phyloP scores from a whole-genome alignment of 768 basidiomycete species.

The Tulasnella sp. region DNA sequence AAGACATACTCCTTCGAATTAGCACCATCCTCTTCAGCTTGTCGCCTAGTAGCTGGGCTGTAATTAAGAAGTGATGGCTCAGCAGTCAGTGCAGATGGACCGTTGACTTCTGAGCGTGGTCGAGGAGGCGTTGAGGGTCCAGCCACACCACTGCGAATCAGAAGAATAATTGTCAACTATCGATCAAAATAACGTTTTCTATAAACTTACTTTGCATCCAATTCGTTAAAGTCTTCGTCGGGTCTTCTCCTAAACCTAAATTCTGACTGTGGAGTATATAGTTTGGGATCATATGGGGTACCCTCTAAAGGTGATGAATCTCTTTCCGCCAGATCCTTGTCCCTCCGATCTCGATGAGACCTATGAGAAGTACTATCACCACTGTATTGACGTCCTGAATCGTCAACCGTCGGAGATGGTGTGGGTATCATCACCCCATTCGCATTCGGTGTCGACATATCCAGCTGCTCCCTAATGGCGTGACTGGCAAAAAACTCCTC shows the following conservation, averaged over 20 bases:
- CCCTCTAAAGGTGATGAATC: slow-evolving; percentile 10
- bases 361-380: not conserved
- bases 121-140: slow-evolving; percentile 16
- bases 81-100: no score
- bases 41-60: not conserved
- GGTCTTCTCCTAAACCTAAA: slow-evolving; percentile 11
- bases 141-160: not conserved
- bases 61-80: not conserved
- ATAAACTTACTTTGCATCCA: not conserved
- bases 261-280: slow-evolving; percentile 9
- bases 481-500: slow-evolving; percentile 83
- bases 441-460: slow-evolving; percentile 21
- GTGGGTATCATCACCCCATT: slow-evolving; percentile 17
- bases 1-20: slow-evolving; percentile 69
- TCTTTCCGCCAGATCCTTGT: slow-evolving; percentile 2
- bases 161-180: not conserved
- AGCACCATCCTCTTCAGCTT: slow-evolving; percentile 31
- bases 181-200: not conserved
- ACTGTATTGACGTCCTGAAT: slow-evolving; percentile 24
- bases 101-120: no score
- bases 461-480: slow-evolving; percentile 55
- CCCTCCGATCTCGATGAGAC: not conserved
- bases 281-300: slow-evolving; percentile 11
- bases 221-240: not conserved
- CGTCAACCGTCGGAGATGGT: slow-evolving; percentile 22